Evolutionary conservation across 2,329 filamentous ascomycete genomes (phyloP).

Genomic region (Aspergillus alliaceus): DNA sequence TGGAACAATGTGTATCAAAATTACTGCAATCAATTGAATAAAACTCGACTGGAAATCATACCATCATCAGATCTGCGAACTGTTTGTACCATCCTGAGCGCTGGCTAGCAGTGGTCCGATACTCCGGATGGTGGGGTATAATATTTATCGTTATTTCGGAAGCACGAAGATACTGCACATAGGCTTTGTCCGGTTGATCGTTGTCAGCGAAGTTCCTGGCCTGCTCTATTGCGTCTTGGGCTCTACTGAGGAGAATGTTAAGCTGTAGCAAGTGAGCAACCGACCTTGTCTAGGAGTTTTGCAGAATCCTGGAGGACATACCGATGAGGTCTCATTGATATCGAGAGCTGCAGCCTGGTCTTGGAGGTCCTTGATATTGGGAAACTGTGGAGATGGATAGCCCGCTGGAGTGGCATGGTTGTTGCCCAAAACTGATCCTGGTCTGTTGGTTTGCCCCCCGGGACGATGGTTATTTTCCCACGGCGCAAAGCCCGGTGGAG

Average conservation of each 20-base stretch:
- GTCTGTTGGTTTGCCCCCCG: slow-evolving; percentile 24
- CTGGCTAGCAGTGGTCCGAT: slow-evolving; percentile 61
- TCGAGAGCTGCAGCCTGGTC: slow-evolving; percentile 37
- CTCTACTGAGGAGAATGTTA: slow-evolving; percentile 32
- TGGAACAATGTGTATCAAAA: background rate
- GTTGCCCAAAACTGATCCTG: slow-evolving; percentile 25
- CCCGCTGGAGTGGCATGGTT: slow-evolving; percentile 14
- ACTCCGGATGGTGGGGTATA: slow-evolving; percentile 76
- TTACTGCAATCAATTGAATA: background rate
- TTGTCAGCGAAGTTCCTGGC: slow-evolving; percentile 32
- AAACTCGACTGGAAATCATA: slow-evolving; percentile 12
- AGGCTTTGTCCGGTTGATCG: slow-evolving; percentile 65
- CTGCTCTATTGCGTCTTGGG: slow-evolving; percentile 37
- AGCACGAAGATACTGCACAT: slow-evolving; percentile 81
- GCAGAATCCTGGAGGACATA: slow-evolving; percentile 18
- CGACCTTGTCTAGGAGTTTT: background rate
- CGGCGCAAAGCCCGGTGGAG: slow-evolving; percentile 33
- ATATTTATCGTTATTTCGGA: slow-evolving; percentile 75
- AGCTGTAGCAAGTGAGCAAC: slow-evolving; percentile 31
- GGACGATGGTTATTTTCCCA: slow-evolving; percentile 30
- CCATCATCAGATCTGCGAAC: slow-evolving; percentile 53
- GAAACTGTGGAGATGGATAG: slow-evolving; percentile 29
- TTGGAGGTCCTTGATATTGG: slow-evolving; percentile 43
- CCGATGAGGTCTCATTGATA: slow-evolving; percentile 32
- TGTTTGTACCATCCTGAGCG: slow-evolving; percentile 50